These are phyloP conservation scores for Geosmithia putterillii DNA, from an alignment of 2,329 filamentous ascomycete species.

Conservation along the genomic window DNA sequence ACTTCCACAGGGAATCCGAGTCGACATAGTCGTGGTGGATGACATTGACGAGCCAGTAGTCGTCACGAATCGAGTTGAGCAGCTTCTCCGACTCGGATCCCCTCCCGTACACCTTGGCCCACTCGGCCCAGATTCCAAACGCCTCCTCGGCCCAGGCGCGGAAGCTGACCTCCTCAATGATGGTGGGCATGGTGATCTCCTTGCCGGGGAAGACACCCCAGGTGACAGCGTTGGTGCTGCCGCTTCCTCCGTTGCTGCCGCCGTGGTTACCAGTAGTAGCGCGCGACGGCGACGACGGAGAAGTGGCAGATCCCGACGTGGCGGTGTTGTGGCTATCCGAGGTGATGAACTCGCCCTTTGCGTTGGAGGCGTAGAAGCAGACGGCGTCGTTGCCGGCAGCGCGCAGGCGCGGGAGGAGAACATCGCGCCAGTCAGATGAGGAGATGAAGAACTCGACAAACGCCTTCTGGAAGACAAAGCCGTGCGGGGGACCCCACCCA, in stretches of 20 bases:
- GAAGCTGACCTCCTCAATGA: slow-evolving; percentile 93
- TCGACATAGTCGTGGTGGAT: slow-evolving; percentile 73
- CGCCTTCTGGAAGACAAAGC: slow-evolving; percentile 95
- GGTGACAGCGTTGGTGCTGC: slow-evolving; percentile 80
- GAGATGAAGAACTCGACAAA: slow-evolving; percentile 96
- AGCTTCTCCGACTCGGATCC: slow-evolving; percentile 60
- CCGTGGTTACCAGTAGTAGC: neutral
- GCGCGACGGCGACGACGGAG: too few species aligned
- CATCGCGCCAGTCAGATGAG: slow-evolving; percentile 50
- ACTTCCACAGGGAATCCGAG: slow-evolving; percentile 57
- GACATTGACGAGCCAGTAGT: slow-evolving; percentile 82
- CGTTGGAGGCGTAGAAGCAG: slow-evolving; percentile 81
- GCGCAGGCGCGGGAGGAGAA: slow-evolving; percentile 50
- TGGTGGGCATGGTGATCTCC: slow-evolving; percentile 91
- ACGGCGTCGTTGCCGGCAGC: slow-evolving; percentile 42
- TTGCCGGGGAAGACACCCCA: slow-evolving; percentile 95
- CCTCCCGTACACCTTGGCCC: slow-evolving; percentile 77
- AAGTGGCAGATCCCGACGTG: too few species aligned
- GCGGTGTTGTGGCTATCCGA: slow-evolving; percentile 39
- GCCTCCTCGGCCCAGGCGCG: slow-evolving; percentile 91
- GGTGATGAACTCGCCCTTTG: slow-evolving; percentile 63
- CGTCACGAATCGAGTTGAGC: slow-evolving; percentile 52
- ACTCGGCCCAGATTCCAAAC: slow-evolving; percentile 90
- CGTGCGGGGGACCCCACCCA: slow-evolving; percentile 85
- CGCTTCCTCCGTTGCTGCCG: too few species aligned